Base-by-base conservation (phyloP, 805 yeast genomes). In the Nakazawaea populi region DNA sequence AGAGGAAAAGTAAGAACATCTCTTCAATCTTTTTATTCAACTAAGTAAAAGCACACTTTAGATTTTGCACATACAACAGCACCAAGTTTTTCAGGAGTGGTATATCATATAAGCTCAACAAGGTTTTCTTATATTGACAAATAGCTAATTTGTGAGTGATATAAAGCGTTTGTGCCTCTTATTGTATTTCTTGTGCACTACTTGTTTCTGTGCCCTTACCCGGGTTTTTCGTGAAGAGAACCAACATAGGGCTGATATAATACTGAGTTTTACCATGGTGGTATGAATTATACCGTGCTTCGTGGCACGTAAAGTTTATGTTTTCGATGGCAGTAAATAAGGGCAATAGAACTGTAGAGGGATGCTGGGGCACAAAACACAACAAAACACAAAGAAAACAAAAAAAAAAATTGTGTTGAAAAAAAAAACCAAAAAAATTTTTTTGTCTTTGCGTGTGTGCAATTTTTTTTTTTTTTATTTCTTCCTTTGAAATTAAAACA, bases 401-500 rank as follows among this genome's bases (percentile, higher is more conserved):
- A 8, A 32, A 32, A 11, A 9, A 32, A 32, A 32, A 32, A 9
- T 8, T 32, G 35, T 32, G 35, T 32, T 32, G 35, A 32, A 32
- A 32, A 32, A 32, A 32, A 32, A 32, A 8, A 32, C 35, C 8
- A 32, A 32, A 32, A 32, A 32, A 32, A 9, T 32, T 32, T 32
- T 32, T 9, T 32, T 32, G 8, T 32, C 11, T 18, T 18, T 18
- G 24, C 24, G 24, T 18, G 24, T 18, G 24, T 18, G 24, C 24
- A 32, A 9, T 32, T 32, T 62, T 68, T 60, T 42, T 61, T 65
- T 56, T 60, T 50, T 44, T 31, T 42, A 8, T 39, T 40, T 42
- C 14, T 37, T 37, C n/a, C 8, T 37, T 37, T 37, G 40, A 8
- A 37, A 37, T 37, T 37, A 37, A 11, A 37, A 37, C 40, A 37